Conservation (phyloP, 2,329 filamentous ascomycete species). For the Elsinoe australis region DNA sequence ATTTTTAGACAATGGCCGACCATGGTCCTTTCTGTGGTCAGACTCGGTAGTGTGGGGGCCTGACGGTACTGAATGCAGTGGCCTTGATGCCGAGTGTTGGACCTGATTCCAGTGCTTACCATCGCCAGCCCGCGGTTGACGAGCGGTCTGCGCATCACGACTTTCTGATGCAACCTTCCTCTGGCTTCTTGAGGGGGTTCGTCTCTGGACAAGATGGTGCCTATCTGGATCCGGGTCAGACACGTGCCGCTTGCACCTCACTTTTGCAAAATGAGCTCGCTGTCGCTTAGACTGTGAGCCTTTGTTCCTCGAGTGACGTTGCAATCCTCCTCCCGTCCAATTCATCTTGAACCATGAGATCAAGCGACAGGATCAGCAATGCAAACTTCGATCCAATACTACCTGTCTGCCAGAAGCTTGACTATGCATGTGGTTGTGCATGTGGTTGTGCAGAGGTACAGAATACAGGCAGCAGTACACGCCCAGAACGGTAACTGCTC, state of each 20-base stretch:
- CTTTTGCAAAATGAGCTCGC: slow-evolving; percentile 41
- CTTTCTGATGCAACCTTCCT: neutral
- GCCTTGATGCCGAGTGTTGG: too few species aligned
- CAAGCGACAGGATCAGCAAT: slow-evolving; percentile 3
- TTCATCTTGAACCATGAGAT: slow-evolving; percentile 35
- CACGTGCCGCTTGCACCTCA: slow-evolving; percentile 22
- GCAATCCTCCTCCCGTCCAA: slow-evolving; percentile 42
- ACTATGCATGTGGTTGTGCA: neutral
- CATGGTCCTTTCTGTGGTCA: neutral
- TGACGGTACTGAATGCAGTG: too few species aligned
- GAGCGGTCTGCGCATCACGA: neutral
- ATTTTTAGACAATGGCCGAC: too few species aligned
- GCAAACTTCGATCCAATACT: neutral
- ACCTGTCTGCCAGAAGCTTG: neutral
- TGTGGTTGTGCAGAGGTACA: too few species aligned
- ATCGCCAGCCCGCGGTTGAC: neutral
- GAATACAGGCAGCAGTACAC: too few species aligned
- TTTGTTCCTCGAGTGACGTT: slow-evolving; percentile 31
- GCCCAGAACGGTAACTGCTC: too few species aligned
- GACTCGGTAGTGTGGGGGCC: neutral
- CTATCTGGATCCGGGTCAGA: neutral
- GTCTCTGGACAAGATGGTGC: too few species aligned
- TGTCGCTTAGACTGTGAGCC: slow-evolving; percentile 35
- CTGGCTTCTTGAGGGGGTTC: too few species aligned
- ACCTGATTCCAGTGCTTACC: too few species aligned